phyloP scores from a whole-genome alignment of 805 yeast species.

The Ogataea philodendri region DNA sequence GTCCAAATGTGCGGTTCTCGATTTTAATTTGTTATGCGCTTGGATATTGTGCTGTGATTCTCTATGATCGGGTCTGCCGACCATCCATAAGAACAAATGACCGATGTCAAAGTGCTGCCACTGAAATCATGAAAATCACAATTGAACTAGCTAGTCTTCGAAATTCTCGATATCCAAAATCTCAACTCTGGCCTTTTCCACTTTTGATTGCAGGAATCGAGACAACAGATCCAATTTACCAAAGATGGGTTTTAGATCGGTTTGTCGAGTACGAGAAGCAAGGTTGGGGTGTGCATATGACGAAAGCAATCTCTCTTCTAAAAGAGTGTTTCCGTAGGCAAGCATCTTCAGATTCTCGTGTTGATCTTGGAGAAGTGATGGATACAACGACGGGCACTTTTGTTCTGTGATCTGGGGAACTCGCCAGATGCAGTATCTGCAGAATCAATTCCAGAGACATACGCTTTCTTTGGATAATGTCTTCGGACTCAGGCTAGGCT shows the following conservation, averaged over 20 bases:
- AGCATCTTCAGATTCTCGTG: conserved; percentile 3
- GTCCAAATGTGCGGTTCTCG: conserved; percentile 1
- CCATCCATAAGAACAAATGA: conserved; percentile 10
- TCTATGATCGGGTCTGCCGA: conserved; percentile 10
- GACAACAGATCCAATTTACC: conserved; percentile 12
- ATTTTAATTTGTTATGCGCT: conserved; percentile 7
- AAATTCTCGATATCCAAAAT: conserved; percentile 5
- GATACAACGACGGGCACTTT: conserved; percentile 31
- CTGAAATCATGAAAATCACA: conserved; percentile 11
- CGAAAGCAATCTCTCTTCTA: conserved; percentile 6
- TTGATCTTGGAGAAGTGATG: conserved; percentile 15
- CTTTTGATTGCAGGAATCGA: conserved; percentile 13
- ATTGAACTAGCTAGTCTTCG: conserved; percentile 8
- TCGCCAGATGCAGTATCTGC: not conserved
- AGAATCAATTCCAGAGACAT: not conserved
- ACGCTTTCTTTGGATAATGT: not conserved
- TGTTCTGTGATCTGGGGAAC: conserved; percentile 30
- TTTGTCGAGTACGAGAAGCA: conserved; percentile 4
- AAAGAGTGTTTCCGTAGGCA: conserved; percentile 9
- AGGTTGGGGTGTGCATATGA: conserved; percentile 13
- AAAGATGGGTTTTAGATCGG: conserved; percentile 11
- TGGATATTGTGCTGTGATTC: conserved; percentile 6
- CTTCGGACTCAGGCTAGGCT: too few relatives aligned
- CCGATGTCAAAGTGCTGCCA: conserved; percentile 9
- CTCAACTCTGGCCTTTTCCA: conserved; percentile 14